These are phyloP conservation scores for Hordeum pubiflorum DNA, from an alignment of 202 grass and related monocot species.

Conservation along the genomic window DNA sequence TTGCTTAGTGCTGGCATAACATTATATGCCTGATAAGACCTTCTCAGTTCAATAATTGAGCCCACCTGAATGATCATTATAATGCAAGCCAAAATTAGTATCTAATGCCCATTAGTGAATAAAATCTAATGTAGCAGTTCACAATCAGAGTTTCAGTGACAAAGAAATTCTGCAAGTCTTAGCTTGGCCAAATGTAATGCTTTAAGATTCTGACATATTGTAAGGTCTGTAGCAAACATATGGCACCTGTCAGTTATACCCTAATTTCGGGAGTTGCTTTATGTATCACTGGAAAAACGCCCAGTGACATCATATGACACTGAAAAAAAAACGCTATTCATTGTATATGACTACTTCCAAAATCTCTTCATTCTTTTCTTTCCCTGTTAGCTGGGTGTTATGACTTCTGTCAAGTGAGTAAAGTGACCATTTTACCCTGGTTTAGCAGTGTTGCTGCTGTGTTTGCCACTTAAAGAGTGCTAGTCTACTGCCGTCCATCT, in stretches of 20 bases:
- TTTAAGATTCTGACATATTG: not conserved
- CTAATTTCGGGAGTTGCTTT: not conserved
- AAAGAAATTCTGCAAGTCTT: not conserved
- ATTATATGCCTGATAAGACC: slow-evolving; percentile 97
- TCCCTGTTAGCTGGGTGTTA: not conserved
- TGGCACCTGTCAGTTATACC: not conserved
- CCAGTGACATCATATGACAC: not conserved
- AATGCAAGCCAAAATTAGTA: not conserved
- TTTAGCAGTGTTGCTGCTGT: not conserved
- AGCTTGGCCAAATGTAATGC: not conserved
- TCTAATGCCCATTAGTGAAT: not conserved
- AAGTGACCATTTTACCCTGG: not conserved
- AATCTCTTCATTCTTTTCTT: not conserved
- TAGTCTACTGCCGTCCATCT: too few species aligned
- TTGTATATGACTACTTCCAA: not conserved
- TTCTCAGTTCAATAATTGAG: slow-evolving; percentile 94
- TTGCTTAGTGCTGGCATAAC: slow-evolving; percentile 97
- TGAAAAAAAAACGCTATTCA: not conserved
- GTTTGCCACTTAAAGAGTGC: too few species aligned
- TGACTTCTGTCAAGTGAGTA: not conserved
- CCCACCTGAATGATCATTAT: slow-evolving; percentile 64
- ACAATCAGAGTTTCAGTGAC: not conserved
- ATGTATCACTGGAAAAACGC: not conserved
- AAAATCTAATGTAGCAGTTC: not conserved
- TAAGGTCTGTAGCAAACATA: not conserved